Evolutionary conservation across 2,329 filamentous ascomycete genomes (phyloP).

Genomic region (Colletotrichum sp.): DNA sequence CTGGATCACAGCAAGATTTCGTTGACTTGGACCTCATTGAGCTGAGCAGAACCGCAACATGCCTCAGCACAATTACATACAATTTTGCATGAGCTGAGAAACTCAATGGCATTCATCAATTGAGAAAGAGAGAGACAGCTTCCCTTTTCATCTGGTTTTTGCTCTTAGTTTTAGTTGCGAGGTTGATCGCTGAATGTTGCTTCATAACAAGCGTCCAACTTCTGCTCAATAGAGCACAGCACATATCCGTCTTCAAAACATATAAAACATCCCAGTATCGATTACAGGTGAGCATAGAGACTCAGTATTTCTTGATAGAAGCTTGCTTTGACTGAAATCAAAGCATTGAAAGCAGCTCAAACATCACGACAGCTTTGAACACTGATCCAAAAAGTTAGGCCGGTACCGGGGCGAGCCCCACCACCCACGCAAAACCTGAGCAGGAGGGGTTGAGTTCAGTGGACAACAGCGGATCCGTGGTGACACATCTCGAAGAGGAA

Average conservation of each 20-base stretch:
- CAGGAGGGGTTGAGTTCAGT: conserved; percentile 3
- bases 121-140: not conserved
- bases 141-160: not conserved
- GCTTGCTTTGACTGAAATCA: not conserved
- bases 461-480: not conserved
- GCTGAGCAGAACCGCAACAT: not conserved
- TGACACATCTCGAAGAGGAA: not conserved
- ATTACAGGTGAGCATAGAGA: not conserved
- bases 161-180: not conserved
- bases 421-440: conserved; percentile 16
- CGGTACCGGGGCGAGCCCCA: conserved; percentile 18
- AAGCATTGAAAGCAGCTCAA: not conserved
- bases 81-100: not conserved
- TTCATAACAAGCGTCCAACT: not conserved
- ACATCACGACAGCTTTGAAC: not conserved
- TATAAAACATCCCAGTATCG: not conserved
- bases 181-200: not conserved
- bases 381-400: not conserved
- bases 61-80: not conserved
- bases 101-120: not conserved
- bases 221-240: not conserved
- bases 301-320: not conserved
- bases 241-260: not conserved
- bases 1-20: not conserved
- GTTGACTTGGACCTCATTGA: not conserved